A percentile compares a stretch with the other conserved stretches of the same genome.
These are phyloP conservation scores for Heliosperma pusillum DNA, from an alignment of 148 eudicot genomes.

Conservation along the genomic window DNA sequence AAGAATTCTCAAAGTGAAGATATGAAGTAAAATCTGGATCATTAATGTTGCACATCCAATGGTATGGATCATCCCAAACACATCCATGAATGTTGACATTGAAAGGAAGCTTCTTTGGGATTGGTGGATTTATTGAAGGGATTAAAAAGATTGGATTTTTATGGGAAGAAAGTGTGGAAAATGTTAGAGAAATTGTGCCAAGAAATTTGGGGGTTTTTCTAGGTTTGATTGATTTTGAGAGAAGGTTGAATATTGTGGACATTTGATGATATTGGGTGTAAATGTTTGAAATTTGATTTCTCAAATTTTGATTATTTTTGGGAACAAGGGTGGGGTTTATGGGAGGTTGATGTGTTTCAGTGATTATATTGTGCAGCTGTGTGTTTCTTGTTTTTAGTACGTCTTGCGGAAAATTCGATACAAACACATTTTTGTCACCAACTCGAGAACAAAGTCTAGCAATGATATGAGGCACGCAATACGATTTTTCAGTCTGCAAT, in stretches of 20 bases:
- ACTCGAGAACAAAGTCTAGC: too few species aligned
- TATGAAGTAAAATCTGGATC: constrained; percentile 72
- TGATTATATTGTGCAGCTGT: too few species aligned
- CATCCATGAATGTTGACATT: constrained; percentile 56
- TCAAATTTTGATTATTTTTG: too few species aligned
- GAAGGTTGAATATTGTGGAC: constrained; percentile 18
- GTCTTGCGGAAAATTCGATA: too few species aligned
- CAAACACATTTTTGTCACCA: too few species aligned
- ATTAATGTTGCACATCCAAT: constrained; percentile 78
- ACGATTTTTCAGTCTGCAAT: too few species aligned
- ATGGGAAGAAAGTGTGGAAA: constrained; percentile 34
- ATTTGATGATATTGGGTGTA: background rate
- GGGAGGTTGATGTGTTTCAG: too few species aligned
- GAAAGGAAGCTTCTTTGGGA: constrained; percentile 61
- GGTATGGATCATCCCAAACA: constrained; percentile 77
- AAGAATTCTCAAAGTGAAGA: constrained; percentile 56
- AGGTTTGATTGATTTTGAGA: constrained; percentile 28
- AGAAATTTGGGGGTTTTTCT: constrained; percentile 18
- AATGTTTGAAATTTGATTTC: too few species aligned
- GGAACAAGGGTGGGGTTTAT: too few species aligned
- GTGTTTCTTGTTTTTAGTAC: too few species aligned
- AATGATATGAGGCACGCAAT: too few species aligned
- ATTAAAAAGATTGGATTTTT: constrained; percentile 7
- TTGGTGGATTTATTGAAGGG: constrained; percentile 38
- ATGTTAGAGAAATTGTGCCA: constrained; percentile 18